A percentile compares a stretch with the other conserved stretches of the same genome.
phyloP scores from a whole-genome alignment of 2,329 filamentous ascomycete species.

The Blastomyces percursus region DNA sequence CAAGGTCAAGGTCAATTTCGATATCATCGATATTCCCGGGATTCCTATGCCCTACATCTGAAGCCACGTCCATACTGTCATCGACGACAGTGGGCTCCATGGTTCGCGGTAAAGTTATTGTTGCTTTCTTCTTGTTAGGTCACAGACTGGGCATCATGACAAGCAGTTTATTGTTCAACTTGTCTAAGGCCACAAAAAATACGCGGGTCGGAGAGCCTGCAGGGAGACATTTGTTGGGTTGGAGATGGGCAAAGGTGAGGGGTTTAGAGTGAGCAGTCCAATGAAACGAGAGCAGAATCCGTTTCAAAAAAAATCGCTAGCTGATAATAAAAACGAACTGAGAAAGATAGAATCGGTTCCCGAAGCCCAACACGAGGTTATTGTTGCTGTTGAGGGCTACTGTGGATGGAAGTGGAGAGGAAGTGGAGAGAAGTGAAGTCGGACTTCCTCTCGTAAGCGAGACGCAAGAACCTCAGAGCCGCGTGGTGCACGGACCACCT shows the following conservation, averaged over 20 bases:
- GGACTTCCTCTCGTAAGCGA: constrained; percentile 5
- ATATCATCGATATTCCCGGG: constrained; percentile 39
- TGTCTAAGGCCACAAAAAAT: not conserved
- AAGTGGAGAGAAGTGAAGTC: not conserved
- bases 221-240: not conserved
- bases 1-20: constrained; percentile 50
- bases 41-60: constrained; percentile 32
- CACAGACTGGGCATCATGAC: not conserved
- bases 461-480: constrained; percentile 2
- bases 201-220: not conserved
- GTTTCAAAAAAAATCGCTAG: not conserved
- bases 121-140: not conserved
- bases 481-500: constrained; percentile 9
- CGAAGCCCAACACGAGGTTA: not conserved
- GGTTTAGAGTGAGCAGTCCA: not conserved
- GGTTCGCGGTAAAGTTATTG: constrained; percentile 5
- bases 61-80: constrained; percentile 36
- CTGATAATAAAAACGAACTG: not conserved
- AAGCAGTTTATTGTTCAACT: not conserved
- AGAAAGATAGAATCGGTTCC: not conserved
- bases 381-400: not conserved
- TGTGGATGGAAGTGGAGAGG: not conserved
- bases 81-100: constrained; percentile 32
- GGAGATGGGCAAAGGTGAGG: not conserved
- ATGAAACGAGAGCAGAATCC: not conserved